Conservation (phyloP, 148 eudicot species). For the Rhododendron williamsianum region DNA sequence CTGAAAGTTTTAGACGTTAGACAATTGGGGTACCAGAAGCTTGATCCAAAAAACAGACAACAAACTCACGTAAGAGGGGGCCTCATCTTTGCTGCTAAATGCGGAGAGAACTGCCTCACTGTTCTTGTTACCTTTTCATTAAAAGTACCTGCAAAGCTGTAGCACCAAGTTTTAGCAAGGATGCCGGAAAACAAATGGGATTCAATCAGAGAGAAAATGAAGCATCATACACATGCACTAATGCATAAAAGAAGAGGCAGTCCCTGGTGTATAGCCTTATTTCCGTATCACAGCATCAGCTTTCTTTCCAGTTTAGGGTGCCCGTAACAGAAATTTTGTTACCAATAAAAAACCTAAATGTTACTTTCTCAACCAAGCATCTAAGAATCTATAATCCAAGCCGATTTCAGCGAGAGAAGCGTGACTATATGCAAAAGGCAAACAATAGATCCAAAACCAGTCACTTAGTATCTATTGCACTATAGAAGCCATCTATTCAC, state of each 20-base stretch:
- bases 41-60: slow-evolving; percentile 3
- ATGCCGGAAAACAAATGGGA: background rate
- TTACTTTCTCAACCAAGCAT: background rate
- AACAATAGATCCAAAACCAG: background rate
- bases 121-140: slow-evolving; percentile 86
- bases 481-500: background rate
- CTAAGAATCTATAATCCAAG: background rate
- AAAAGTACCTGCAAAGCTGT: slow-evolving; percentile 90
- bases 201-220: background rate
- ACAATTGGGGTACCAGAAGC: slow-evolving; percentile 15
- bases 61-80: slow-evolving; percentile 86
- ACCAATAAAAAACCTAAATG: background rate
- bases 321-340: background rate
- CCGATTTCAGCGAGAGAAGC: background rate
- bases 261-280: background rate
- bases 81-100: slow-evolving; percentile 98
- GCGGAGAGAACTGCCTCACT: slow-evolving; percentile 90
- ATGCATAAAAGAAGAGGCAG: background rate
- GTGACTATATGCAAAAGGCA: background rate
- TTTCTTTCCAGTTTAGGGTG: background rate
- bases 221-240: background rate
- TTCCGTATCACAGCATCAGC: background rate
- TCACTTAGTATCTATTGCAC: background rate
- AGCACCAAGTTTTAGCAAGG: slow-evolving; percentile 17
- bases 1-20: slow-evolving; percentile 29